Percentiles rank a stretch among this genome's conserved stretches.
Evolutionary conservation across 768 basidiomycete species (phyloP).

Genomic region (Suillus subluteus): DNA sequence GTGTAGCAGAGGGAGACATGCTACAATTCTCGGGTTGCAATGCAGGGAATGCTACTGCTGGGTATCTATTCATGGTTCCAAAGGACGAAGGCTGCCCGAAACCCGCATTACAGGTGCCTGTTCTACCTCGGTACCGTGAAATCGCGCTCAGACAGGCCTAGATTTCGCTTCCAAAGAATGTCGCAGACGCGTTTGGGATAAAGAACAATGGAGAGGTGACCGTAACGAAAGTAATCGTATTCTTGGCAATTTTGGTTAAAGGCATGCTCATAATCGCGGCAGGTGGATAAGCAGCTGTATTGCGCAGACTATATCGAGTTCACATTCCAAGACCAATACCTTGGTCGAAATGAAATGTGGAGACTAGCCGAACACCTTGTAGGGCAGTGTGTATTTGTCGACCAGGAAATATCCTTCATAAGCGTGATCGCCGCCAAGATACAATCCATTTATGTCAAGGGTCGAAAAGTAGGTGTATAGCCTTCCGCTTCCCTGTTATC

Average conservation of each 20-base stretch:
- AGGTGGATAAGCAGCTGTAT: constrained; percentile 70
- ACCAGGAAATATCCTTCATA: constrained; percentile 86
- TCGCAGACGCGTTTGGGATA: constrained; percentile 71
- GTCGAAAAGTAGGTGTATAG: constrained; percentile 54
- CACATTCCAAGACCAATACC: constrained; percentile 92
- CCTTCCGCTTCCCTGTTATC: not conserved
- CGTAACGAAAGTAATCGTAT: constrained; percentile 61
- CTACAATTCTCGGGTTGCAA: constrained; percentile 53
- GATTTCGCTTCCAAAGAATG: constrained; percentile 76
- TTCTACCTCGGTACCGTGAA: constrained; percentile 1
- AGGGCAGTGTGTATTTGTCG: constrained; percentile 78
- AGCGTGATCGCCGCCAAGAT: constrained; percentile 85
- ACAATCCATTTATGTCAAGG: constrained; percentile 72
- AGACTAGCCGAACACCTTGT: constrained; percentile 81
- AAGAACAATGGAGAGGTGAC: constrained; percentile 75
- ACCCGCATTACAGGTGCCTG: constrained; percentile 64
- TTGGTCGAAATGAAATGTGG: constrained; percentile 98
- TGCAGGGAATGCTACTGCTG: constrained; percentile 42
- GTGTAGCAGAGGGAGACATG: constrained; percentile 77
- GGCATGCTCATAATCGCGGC: not conserved
- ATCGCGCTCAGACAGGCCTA: constrained; percentile 28
- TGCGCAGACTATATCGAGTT: constrained; percentile 85
- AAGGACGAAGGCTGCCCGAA: constrained; percentile 64
- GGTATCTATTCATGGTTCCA: constrained; percentile 69
- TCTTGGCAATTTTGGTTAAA: constrained; percentile 5